phyloP scores from a whole-genome alignment of 768 basidiomycete genomes.

The Amanita rubescens region DNA sequence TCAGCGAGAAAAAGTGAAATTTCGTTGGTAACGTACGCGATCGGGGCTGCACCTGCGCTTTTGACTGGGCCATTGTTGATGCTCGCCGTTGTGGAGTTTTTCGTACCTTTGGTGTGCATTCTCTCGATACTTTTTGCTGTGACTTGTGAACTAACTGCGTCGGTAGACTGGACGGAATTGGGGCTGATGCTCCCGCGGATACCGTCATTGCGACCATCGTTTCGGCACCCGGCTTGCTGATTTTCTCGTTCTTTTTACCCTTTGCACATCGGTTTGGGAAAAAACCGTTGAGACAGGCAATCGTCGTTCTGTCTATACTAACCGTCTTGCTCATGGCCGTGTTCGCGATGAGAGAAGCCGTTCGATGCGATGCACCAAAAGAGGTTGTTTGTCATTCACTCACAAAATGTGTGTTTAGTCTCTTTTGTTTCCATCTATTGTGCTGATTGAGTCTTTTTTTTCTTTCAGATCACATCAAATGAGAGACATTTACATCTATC shows the following conservation, averaged over 20 bases:
- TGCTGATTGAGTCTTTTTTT: no score
- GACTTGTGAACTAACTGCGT: no score
- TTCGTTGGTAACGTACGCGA: conserved; percentile 54
- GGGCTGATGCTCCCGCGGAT: conserved; percentile 79
- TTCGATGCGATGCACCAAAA: conserved; percentile 88
- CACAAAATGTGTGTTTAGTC: conserved; percentile 64
- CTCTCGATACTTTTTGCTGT: not conserved
- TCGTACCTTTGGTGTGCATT: conserved; percentile 68
- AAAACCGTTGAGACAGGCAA: conserved; percentile 24
- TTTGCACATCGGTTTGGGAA: conserved; percentile 68
- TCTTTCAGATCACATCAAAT: conserved; percentile 53
- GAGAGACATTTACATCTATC: conserved; percentile 78
- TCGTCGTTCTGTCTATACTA: conserved; percentile 38
- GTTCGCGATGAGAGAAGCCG: conserved; percentile 49
- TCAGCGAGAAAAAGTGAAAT: conserved; percentile 22
- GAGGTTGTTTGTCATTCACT: conserved; percentile 73
- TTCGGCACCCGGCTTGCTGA: conserved; percentile 45
- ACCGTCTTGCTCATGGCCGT: conserved; percentile 48
- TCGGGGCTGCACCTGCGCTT: conserved; percentile 51
- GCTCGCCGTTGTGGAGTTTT: conserved; percentile 68
- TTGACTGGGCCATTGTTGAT: conserved; percentile 51
- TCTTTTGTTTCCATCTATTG: not conserved
- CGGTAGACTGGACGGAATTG: conserved; percentile 79
- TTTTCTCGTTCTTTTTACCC: conserved; percentile 54
- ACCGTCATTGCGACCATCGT: conserved; percentile 81